Evolutionary conservation across 2,329 filamentous ascomycete genomes (phyloP), one percentile per base, ranked within the genome.

Genomic region (Didymella arachidicola): DNA sequence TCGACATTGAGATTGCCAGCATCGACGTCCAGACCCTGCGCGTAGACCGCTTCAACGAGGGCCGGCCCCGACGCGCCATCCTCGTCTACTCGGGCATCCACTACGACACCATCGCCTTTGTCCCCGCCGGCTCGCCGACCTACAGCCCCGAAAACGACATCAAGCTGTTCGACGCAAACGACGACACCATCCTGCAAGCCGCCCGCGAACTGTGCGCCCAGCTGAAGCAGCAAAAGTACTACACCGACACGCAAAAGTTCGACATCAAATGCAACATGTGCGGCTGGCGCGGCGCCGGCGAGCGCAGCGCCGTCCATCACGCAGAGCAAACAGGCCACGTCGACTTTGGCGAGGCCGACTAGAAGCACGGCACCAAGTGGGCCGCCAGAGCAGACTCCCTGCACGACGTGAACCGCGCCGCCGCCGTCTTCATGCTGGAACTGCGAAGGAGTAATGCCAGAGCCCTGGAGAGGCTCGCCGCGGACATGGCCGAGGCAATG

Each of bases 21-120:
- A 89, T 94, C 63, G 92, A 96, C 73, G 92, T 97, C 2, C 83
- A 89, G 68, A 85, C 86, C 38, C 75, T 87, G 12, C 79, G 87
- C 12, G 81, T 92, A 6, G 89, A 92, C 69, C 85, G 85, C 5
- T 96, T 94, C 78, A 96, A 96, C 64, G 91, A 95, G 72, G 87
- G 87, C 1, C 54, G 60, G 52, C 76, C 80, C 32, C 85, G 84
- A 39, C 84, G 92, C 7, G 93, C 91, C 70, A 87, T 97, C 26
- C 81, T 97, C 25, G 88, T 97, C 0, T 97, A 97, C 78, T 94
- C 90, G 0, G 93, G 93, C 2, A 95, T 97, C 49, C 93, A 97
- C 75, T 97, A 97, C 78, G 94, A 97, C 77, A 89, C 91, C 7
- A 89, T 97, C 59, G 92, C 91, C 0, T 86, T 96, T 64, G 88